Evolutionary conservation across 2,329 filamentous ascomycete genomes (phyloP).

Genomic region (Sarocladium oryzae): DNA sequence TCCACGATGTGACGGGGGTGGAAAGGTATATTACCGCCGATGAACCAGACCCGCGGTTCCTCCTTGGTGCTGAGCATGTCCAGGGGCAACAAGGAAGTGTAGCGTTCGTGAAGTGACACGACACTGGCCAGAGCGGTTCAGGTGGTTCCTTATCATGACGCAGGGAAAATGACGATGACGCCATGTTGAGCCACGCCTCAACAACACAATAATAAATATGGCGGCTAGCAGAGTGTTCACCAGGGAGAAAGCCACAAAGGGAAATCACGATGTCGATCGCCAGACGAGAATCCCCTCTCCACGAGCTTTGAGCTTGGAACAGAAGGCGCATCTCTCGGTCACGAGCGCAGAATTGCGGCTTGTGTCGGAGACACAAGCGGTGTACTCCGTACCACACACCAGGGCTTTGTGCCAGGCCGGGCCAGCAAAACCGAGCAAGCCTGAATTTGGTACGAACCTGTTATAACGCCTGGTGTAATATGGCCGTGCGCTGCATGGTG

Average conservation of each 20-base stretch:
- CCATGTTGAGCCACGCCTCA: too few species aligned
- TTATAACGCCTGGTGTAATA: background rate
- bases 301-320: background rate
- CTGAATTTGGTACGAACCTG: background rate
- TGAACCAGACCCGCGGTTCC: background rate
- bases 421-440: too few species aligned
- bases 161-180: background rate
- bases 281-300: background rate
- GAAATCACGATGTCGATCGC: conserved; percentile 2
- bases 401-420: too few species aligned
- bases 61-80: too few species aligned
- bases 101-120: background rate
- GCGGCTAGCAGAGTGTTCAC: too few species aligned
- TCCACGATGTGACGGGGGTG: too few species aligned
- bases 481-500: background rate
- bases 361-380: background rate
- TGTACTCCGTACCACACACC: too few species aligned
- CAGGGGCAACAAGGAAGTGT: too few species aligned
- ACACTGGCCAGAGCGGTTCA: too few species aligned
- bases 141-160: too few species aligned
- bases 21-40: background rate
- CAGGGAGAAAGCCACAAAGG: too few species aligned
- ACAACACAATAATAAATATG: too few species aligned
- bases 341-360: background rate
- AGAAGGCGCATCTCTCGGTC: background rate